These are phyloP conservation scores for Entomortierella lignicola DNA, from an alignment of 192 early-diverging fungal genomes.

Conservation along the genomic window DNA sequence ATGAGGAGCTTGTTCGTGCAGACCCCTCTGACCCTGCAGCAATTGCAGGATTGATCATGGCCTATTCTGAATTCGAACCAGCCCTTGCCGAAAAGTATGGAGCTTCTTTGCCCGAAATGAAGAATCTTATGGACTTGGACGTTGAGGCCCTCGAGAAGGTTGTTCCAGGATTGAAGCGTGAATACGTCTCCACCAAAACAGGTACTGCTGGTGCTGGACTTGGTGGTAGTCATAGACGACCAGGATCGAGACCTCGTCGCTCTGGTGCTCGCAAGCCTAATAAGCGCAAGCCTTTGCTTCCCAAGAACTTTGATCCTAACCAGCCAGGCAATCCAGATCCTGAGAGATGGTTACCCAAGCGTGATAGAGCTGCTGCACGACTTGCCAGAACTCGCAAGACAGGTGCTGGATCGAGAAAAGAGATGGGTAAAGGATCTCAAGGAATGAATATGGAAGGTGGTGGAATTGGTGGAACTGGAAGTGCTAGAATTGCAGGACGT, in stretches of 20 bases:
- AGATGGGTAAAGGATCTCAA: slow-evolving; percentile 69
- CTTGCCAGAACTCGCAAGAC: slow-evolving; percentile 69
- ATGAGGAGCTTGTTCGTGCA: slow-evolving; percentile 73
- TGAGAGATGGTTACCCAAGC: slow-evolving; percentile 78
- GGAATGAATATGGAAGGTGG: slow-evolving; percentile 72
- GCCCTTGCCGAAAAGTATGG: slow-evolving; percentile 73
- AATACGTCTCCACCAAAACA: slow-evolving; percentile 53
- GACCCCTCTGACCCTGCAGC: slow-evolving; percentile 72
- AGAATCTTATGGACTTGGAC: slow-evolving; percentile 52
- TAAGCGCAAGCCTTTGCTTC: slow-evolving; percentile 67
- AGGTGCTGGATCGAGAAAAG: slow-evolving; percentile 54
- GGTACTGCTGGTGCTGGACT: slow-evolving; percentile 4
- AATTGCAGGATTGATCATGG: slow-evolving; percentile 74
- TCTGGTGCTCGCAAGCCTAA: slow-evolving; percentile 53
- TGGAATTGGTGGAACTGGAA: slow-evolving; percentile 78
- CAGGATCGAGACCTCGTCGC: slow-evolving; percentile 34
- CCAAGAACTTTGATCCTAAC: slow-evolving; percentile 67
- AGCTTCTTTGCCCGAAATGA: slow-evolving; percentile 58
- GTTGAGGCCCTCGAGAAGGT: slow-evolving; percentile 64
- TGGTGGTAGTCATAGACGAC: slow-evolving; percentile 13
- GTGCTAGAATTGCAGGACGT: slow-evolving; percentile 71
- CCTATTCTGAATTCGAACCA: slow-evolving; percentile 71
- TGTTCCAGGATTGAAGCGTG: slow-evolving; percentile 66
- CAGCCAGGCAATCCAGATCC: slow-evolving; percentile 63
- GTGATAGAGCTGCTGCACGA: slow-evolving; percentile 67